A percentile compares a stretch with the other conserved stretches of the same genome.
Conservation (phyloP, 2,329 filamentous ascomycete genomes). For the Spiromastix sp. region DNA sequence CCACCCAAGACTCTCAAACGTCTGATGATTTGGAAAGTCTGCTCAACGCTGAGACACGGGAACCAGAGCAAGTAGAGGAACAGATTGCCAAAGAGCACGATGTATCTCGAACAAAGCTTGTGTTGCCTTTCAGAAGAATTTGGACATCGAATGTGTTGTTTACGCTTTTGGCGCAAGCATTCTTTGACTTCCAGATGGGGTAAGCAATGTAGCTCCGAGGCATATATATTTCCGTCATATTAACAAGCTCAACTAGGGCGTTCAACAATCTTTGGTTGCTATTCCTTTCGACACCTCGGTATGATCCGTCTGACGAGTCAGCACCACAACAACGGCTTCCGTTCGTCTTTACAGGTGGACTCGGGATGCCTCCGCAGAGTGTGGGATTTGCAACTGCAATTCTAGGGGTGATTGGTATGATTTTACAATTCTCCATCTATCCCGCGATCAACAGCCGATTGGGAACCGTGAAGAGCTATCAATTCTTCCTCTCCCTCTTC, state of each 20-base stretch:
- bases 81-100: slow-evolving; percentile 26
- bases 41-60: slow-evolving; percentile 22
- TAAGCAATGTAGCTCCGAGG: slow-evolving; percentile 9
- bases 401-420: slow-evolving; percentile 62
- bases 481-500: slow-evolving; percentile 57
- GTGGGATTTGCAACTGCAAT: slow-evolving; percentile 68
- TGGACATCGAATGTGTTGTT: slow-evolving; percentile 47
- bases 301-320: slow-evolving; percentile 28
- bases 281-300: slow-evolving; percentile 64
- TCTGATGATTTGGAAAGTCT: slow-evolving; percentile 25
- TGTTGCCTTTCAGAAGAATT: slow-evolving; percentile 39
- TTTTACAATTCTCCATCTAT: slow-evolving; percentile 61
- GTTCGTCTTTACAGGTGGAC: slow-evolving; percentile 55
- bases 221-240: neutral
- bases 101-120: slow-evolving; percentile 27
- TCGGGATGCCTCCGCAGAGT: slow-evolving; percentile 58
- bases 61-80: slow-evolving; percentile 23
- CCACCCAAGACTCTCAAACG: slow-evolving; percentile 24
- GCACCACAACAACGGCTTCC: slow-evolving; percentile 39
- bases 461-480: slow-evolving; percentile 59
- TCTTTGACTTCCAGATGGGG: slow-evolving; percentile 62
- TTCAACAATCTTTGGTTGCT: slow-evolving; percentile 70
- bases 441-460: slow-evolving; percentile 56
- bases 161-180: slow-evolving; percentile 52
- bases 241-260: slow-evolving; percentile 36